Conservation (phyloP, 495 filamentous ascomycete species). For the Neurospora discreta region DNA sequence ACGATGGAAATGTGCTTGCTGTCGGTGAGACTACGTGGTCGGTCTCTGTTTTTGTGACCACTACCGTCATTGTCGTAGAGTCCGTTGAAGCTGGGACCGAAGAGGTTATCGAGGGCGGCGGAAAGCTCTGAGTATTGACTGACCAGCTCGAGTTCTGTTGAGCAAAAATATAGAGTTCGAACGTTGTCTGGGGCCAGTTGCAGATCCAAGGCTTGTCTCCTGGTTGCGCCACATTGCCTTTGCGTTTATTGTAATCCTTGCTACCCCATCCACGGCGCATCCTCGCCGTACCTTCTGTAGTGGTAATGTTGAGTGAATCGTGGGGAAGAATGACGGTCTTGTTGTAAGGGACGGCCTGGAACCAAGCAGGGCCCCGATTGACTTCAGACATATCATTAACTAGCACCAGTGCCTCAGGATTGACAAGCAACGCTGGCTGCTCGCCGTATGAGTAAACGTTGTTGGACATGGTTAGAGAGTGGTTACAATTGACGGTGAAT, state of each 20-base stretch:
- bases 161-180: constrained; percentile 77
- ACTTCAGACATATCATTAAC: constrained; percentile 53
- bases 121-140: constrained; percentile 2
- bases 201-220: constrained; percentile 79
- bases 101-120: background rate
- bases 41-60: background rate
- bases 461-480: constrained; percentile 19
- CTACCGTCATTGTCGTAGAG: background rate
- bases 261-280: constrained; percentile 9
- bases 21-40: background rate
- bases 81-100: background rate
- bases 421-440: constrained; percentile 51
- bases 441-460: constrained; percentile 54
- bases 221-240: constrained; percentile 34
- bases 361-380: constrained; percentile 61
- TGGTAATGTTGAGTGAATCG: constrained; percentile 27
- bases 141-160: constrained; percentile 40
- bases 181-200: constrained; percentile 69
- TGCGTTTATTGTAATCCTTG: constrained; percentile 29
- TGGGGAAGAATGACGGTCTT: constrained; percentile 71
- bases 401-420: constrained; percentile 41
- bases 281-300: constrained; percentile 4
- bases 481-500: constrained; percentile 24
- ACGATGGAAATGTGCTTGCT: background rate
- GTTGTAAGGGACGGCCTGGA: constrained; percentile 59